Evolutionary conservation across 129 eudicot genomes (phyloP).

Genomic region (Sambucus nigra): DNA sequence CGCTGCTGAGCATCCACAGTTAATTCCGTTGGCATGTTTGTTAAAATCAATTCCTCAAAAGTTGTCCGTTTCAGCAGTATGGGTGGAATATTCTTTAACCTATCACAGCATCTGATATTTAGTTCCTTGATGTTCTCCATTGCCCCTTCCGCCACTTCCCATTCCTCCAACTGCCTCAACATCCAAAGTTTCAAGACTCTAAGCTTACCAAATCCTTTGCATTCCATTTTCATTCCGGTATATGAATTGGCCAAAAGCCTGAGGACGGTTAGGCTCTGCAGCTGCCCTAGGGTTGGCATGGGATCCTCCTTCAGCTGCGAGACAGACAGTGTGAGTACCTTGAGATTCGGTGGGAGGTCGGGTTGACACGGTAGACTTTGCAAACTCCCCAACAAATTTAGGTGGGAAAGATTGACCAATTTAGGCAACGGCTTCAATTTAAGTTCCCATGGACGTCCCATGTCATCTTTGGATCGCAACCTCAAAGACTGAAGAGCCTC

Average conservation of each 20-base stretch:
- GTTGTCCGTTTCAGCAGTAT: conserved; percentile 18
- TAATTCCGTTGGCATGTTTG: conserved; percentile 31
- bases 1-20: conserved; percentile 9
- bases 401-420: conserved; percentile 31
- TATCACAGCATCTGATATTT: conserved; percentile 39
- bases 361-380: conserved; percentile 19
- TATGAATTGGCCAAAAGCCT: conserved; percentile 51
- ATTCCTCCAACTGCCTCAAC: conserved; percentile 38
- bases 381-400: conserved; percentile 40
- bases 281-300: conserved; percentile 36
- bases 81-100: conserved; percentile 23
- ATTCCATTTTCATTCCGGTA: conserved; percentile 21
- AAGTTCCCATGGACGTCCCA: conserved; percentile 31
- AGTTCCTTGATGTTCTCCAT: conserved; percentile 41
- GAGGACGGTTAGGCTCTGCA: conserved; percentile 34
- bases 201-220: conserved; percentile 29
- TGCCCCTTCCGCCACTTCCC: conserved; percentile 41
- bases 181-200: conserved; percentile 45
- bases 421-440: conserved; percentile 20
- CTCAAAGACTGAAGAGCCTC: conserved; percentile 32
- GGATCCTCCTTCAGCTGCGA: conserved; percentile 39
- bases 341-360: conserved; percentile 40
- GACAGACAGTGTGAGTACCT: conserved; percentile 51
- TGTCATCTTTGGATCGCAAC: conserved; percentile 32
- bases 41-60: conserved; percentile 29